Percentiles rank a stretch among this genome's conserved stretches.
phyloP scores from a whole-genome alignment of 495 filamentous ascomycete species.

The Aspergillus ellipticus region DNA sequence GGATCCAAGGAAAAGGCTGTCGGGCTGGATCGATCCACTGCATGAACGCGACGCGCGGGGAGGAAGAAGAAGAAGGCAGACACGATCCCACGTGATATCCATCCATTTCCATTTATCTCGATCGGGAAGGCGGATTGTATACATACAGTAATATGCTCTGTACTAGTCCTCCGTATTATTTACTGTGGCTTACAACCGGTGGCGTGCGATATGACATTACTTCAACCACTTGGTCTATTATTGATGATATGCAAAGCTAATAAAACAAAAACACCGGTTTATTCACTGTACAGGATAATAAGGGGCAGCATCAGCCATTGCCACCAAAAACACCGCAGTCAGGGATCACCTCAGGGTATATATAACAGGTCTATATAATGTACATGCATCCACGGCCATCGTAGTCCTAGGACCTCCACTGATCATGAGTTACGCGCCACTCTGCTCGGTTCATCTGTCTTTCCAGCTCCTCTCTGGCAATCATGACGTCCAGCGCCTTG shows the following conservation, averaged over 20 bases:
- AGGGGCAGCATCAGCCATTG: background rate
- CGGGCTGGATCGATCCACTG: background rate
- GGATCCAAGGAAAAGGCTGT: background rate
- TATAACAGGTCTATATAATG: conserved; percentile 35
- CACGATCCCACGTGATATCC: conserved; percentile 20
- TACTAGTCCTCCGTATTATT: background rate
- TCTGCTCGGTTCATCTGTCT: conserved; percentile 25
- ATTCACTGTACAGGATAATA: conserved; percentile 8
- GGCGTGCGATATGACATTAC: too few species aligned
- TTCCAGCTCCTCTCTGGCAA: conserved; percentile 39
- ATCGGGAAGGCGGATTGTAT: background rate
- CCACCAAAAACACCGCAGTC: background rate
- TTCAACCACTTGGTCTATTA: too few species aligned
- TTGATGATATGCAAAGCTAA: background rate
- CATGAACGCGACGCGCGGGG: background rate
- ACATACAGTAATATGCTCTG: background rate
- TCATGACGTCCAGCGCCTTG: conserved; percentile 33
- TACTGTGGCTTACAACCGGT: too few species aligned
- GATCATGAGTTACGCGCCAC: background rate
- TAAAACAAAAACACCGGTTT: background rate
- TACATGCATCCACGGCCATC: conserved; percentile 20
- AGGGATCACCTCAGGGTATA: conserved; percentile 17
- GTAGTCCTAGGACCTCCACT: background rate
- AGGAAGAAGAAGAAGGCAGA: background rate
- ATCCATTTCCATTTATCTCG: background rate